Conservation (phyloP, 768 basidiomycete species). For the Daedaleopsis sinensis region DNA sequence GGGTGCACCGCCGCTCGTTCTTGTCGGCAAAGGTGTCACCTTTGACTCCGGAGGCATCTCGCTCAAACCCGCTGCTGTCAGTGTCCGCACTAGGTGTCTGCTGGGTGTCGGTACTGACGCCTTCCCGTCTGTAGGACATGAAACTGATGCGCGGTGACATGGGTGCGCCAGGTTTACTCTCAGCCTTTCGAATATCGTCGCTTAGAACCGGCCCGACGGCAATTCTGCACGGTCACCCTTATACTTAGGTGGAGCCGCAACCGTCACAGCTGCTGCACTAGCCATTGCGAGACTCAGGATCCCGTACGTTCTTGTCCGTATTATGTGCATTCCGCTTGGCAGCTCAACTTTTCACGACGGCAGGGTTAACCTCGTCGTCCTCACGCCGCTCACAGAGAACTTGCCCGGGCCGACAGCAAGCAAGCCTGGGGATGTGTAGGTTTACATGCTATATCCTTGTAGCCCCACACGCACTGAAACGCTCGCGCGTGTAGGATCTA, state of each 20-base stretch:
- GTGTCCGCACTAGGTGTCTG: conserved; percentile 24
- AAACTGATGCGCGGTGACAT: conserved; percentile 87
- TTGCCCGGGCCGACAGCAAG: conserved; percentile 69
- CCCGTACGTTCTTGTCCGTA: conserved; percentile 55
- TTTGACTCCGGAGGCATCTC: conserved; percentile 91
- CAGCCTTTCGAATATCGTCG: background rate
- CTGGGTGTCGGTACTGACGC: background rate
- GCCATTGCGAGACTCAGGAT: conserved; percentile 81
- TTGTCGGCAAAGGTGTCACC: conserved; percentile 90
- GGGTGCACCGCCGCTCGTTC: conserved; percentile 62
- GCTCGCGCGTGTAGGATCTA: conserved; percentile 52
- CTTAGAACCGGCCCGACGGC: background rate
- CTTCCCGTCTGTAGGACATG: conserved; percentile 57
- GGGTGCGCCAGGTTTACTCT: conserved; percentile 51
- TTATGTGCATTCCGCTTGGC: no score
- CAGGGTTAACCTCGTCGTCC: conserved; percentile 75
- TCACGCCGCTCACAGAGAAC: conserved; percentile 83
- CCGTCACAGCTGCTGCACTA: conserved; percentile 70
- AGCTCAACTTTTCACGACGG: background rate
- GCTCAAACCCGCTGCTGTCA: conserved; percentile 70
- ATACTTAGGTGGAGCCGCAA: conserved; percentile 70
- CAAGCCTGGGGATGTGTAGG: conserved; percentile 86
- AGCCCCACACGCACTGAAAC: background rate
- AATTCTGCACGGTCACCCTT: background rate
- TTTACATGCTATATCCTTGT: background rate